Conservation (phyloP, 2,329 filamentous ascomycete genomes). For the Zymoseptoria tritici region DNA sequence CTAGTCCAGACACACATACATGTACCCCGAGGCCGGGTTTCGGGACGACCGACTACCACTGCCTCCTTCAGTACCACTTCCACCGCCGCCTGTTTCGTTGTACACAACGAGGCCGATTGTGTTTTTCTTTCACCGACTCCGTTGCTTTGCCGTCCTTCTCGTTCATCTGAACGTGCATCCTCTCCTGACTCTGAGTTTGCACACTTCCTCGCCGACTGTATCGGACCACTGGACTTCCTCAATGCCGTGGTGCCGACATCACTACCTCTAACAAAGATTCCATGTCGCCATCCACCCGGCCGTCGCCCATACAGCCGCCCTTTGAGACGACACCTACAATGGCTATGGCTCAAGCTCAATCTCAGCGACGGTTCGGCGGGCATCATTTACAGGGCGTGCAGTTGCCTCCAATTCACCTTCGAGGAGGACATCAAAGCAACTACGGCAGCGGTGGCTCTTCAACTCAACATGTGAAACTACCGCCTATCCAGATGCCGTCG, state of each 20-base stretch:
- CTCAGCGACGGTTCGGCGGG: not conserved
- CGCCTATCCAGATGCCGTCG: slow-evolving; percentile 34
- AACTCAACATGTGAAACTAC: slow-evolving; percentile 19
- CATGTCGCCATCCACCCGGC: slow-evolving; percentile 25
- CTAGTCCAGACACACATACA: not conserved
- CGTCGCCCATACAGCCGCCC: slow-evolving; percentile 37
- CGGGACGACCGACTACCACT: not conserved
- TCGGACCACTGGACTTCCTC: not conserved
- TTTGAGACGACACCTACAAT: slow-evolving; percentile 28
- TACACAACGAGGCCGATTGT: not conserved
- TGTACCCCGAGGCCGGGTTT: not conserved
- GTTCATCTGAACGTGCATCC: not conserved
- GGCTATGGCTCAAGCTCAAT: slow-evolving; percentile 42
- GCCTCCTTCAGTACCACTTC: not conserved
- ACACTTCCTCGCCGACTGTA: not conserved
- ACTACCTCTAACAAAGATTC: slow-evolving; percentile 1
- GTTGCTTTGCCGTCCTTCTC: not conserved
- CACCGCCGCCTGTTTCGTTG: not conserved
- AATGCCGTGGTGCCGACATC: slow-evolving; percentile 1
- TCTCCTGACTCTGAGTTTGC: not conserved
- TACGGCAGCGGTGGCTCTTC: slow-evolving; percentile 11
- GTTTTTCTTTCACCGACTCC: not conserved
- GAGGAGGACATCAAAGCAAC: not conserved
- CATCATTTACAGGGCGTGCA: slow-evolving; percentile 33
- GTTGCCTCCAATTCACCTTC: slow-evolving; percentile 28